Evolutionary conservation across 2,329 filamentous ascomycete genomes (phyloP).

Genomic region (Didymella arachidicola): DNA sequence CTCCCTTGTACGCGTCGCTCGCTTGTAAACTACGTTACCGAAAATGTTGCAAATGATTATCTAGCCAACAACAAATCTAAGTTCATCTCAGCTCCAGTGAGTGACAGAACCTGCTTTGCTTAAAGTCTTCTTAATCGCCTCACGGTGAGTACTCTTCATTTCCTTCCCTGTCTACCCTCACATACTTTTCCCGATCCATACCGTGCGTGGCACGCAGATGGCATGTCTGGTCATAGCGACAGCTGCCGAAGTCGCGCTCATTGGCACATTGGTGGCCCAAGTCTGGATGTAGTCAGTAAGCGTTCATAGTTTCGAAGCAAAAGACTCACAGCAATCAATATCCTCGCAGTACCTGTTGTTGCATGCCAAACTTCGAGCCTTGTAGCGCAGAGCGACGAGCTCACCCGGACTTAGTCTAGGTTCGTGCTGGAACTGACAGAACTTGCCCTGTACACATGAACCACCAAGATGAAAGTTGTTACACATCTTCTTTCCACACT

Average conservation of each 20-base stretch:
- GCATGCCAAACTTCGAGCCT: conserved; percentile 53
- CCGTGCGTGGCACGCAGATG: conserved; percentile 51
- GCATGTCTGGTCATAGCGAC: conserved; percentile 48
- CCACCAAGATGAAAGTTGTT: conserved; percentile 49
- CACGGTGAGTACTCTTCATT: conserved; percentile 28
- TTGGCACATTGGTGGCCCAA: conserved; percentile 52
- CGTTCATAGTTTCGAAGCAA: not conserved
- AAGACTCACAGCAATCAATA: conserved; percentile 51
- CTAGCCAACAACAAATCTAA: not conserved
- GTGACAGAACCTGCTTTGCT: not conserved
- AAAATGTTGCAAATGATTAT: not conserved
- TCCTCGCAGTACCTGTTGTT: conserved; percentile 51
- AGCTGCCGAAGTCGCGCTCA: conserved; percentile 50
- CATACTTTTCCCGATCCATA: conserved; percentile 48
- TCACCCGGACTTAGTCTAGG: conserved; percentile 50
- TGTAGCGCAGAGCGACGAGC: conserved; percentile 52
- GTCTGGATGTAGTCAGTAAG: conserved; percentile 25
- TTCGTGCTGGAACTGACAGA: conserved; percentile 55
- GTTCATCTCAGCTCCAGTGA: not conserved
- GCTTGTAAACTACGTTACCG: too few species aligned
- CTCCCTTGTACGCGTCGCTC: too few species aligned
- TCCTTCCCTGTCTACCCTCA: conserved; percentile 37
- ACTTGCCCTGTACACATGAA: conserved; percentile 50
- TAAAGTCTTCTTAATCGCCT: not conserved
- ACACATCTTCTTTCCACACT: conserved; percentile 43